Evolutionary conservation across 495 filamentous ascomycete genomes (phyloP).

Genomic region (Melanomma pulvis-pyrius): DNA sequence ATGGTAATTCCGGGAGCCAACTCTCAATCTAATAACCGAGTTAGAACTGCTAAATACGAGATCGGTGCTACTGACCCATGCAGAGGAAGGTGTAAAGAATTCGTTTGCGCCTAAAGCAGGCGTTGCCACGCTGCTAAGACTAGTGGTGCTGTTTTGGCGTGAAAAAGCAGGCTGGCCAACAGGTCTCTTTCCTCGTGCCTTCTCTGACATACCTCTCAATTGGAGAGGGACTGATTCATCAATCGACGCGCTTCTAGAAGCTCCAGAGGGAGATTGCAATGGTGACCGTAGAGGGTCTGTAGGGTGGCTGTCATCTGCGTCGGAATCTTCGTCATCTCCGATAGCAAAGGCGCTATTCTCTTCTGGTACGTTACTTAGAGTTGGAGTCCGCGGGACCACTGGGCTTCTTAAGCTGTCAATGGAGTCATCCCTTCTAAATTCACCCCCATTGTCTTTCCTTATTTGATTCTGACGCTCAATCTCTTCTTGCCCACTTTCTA

Average conservation of each 20-base stretch:
- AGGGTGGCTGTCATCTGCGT: conserved; percentile 61
- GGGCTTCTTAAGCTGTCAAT: conserved; percentile 74
- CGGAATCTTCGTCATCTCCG: conserved; percentile 84
- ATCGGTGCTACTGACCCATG: conserved; percentile 59
- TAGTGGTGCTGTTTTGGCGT: conserved; percentile 87
- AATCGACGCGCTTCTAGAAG: conserved; percentile 71
- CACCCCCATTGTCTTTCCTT: conserved; percentile 65
- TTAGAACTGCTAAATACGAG: conserved; percentile 21
- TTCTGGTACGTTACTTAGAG: conserved; percentile 79
- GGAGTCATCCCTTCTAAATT: conserved; percentile 58
- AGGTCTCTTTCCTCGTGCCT: conserved; percentile 96
- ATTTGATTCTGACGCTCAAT: conserved; percentile 78
- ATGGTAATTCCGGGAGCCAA: conserved; percentile 89
- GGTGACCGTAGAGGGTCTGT: conserved; percentile 55
- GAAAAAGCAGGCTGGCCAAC: conserved; percentile 81
- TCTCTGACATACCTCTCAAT: conserved; percentile 96
- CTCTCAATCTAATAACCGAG: conserved; percentile 71
- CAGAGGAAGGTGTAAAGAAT: conserved; percentile 74
- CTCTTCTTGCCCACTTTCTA: conserved; percentile 94
- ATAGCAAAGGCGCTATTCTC: conserved; percentile 81
- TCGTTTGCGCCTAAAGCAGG: conserved; percentile 55
- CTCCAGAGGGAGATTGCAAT: conserved; percentile 65
- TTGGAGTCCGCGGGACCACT: conserved; percentile 59
- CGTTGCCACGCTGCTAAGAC: conserved; percentile 68
- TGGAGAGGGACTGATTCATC: conserved; percentile 88